Conservation (phyloP, 2,329 filamentous ascomycete species). For the Calonectria henricotiae region DNA sequence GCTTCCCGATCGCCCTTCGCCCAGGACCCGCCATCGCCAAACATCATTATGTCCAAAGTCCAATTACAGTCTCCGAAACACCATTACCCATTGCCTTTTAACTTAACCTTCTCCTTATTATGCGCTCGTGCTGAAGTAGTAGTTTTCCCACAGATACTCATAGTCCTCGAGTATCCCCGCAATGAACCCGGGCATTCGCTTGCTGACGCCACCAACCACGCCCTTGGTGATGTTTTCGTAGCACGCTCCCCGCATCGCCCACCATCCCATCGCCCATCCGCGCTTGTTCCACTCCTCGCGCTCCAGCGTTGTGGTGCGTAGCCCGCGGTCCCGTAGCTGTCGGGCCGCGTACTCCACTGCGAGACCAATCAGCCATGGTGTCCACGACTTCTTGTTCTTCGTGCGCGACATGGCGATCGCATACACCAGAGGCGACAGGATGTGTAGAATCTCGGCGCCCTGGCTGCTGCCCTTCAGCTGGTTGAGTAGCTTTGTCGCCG, state of each 20-base stretch:
- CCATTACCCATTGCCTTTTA: constrained; percentile 18
- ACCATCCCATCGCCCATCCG: constrained; percentile 94
- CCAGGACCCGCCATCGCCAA: constrained; percentile 7
- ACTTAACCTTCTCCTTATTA: constrained; percentile 26
- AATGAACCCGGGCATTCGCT: constrained; percentile 85
- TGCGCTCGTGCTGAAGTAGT: constrained; percentile 84
- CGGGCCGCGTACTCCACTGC: constrained; percentile 89
- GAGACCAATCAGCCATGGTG: constrained; percentile 91
- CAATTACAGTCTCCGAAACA: constrained; percentile 10
- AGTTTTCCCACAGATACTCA: constrained; percentile 98
- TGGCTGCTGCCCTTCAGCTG: constrained; percentile 82
- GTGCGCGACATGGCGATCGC: constrained; percentile 84
- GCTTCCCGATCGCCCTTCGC: neutral
- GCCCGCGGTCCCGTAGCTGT: constrained; percentile 83
- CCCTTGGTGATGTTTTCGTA: constrained; percentile 93
- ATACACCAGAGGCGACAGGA: constrained; percentile 90
- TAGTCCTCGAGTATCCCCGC: constrained; percentile 94
- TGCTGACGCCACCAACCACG: constrained; percentile 80
- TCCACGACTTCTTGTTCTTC: constrained; percentile 85
- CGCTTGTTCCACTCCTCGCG: constrained; percentile 90
- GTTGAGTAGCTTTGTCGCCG: constrained; percentile 89
- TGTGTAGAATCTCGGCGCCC: constrained; percentile 91
- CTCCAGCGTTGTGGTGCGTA: constrained; percentile 89
- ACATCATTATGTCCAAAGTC: constrained; percentile 3
- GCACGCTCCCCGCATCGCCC: constrained; percentile 96